phyloP scores from a whole-genome alignment of 345 rosid species.

The Euclidium syriacum region DNA sequence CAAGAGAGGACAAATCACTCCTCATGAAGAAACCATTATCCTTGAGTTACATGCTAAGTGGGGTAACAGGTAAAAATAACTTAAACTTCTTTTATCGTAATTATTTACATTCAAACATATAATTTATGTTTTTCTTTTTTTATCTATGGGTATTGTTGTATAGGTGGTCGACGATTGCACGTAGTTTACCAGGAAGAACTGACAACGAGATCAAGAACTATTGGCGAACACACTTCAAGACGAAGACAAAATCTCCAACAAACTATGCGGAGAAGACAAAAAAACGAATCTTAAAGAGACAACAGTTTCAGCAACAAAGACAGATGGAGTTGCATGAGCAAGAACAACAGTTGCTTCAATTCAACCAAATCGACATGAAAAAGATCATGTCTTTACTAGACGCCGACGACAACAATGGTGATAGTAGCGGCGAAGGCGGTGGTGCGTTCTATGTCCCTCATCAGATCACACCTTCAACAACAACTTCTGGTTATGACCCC shows the following conservation, averaged over 20 bases:
- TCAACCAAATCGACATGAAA: slow-evolving; percentile 55
- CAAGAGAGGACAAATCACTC: slow-evolving; percentile 88
- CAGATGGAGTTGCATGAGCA: slow-evolving; percentile 40
- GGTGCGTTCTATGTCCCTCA: slow-evolving; percentile 40
- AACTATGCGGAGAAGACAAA: slow-evolving; percentile 46
- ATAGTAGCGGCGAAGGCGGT: slow-evolving; percentile 2
- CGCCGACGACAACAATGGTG: slow-evolving; percentile 31
- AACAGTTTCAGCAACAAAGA: slow-evolving; percentile 65
- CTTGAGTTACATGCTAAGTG: slow-evolving; percentile 84
- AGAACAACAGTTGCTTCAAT: slow-evolving; percentile 42
- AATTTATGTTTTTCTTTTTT: not conserved
- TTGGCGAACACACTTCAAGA: slow-evolving; percentile 96
- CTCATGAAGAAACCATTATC: slow-evolving; percentile 80
- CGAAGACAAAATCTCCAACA: slow-evolving; percentile 49
- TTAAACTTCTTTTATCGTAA: not conserved
- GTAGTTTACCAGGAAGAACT: slow-evolving; percentile 91
- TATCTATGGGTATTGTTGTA: not conserved
- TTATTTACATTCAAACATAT: not conserved
- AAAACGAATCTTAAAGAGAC: slow-evolving; percentile 55
- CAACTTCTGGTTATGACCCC: slow-evolving; percentile 19
- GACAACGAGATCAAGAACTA: slow-evolving; percentile 92
- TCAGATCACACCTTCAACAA: slow-evolving; percentile 34
- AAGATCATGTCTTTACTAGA: slow-evolving; percentile 54
- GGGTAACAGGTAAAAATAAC: slow-evolving; percentile 71
- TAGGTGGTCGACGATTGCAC: slow-evolving; percentile 94